A percentile compares a stretch with the other conserved stretches of the same genome.
Conservation (phyloP, 2,329 filamentous ascomycete genomes). For the Trichoderma pleuroti region DNA sequence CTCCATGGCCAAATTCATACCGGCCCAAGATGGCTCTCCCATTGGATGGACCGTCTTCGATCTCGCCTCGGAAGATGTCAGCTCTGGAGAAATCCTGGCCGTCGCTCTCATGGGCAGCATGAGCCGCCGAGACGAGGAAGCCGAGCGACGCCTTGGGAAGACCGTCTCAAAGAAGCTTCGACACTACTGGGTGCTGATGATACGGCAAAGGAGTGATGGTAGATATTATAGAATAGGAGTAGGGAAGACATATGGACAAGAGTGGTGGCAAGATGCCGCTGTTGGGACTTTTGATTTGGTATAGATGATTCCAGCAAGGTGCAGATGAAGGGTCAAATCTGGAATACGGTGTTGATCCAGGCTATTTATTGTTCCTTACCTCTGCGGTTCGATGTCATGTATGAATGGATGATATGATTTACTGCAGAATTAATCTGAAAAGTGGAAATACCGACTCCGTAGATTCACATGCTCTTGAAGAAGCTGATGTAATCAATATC, state of each 20-base stretch:
- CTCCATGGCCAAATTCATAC: slow-evolving; percentile 11
- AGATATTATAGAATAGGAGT: slow-evolving; percentile 7
- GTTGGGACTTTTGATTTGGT: background rate
- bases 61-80: background rate
- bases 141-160: slow-evolving; percentile 12
- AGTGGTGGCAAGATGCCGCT: slow-evolving; percentile 16
- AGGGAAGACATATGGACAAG: slow-evolving; percentile 16
- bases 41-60: slow-evolving; percentile 20
- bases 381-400: background rate
- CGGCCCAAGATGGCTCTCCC: background rate
- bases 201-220: slow-evolving; percentile 3
- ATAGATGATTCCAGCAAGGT: background rate
- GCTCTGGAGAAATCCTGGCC: background rate
- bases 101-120: slow-evolving; percentile 17
- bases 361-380: background rate
- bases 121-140: slow-evolving; percentile 15
- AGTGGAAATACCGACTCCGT: background rate
- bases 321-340: too few species aligned
- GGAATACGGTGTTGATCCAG: background rate
- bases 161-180: slow-evolving; percentile 11
- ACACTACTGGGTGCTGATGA: slow-evolving; percentile 17
- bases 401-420: background rate
- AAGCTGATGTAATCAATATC: background rate
- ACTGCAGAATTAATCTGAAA: background rate
- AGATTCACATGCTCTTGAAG: background rate